phyloP scores from a whole-genome alignment of 257 asterid species.

The Solanum raphanifolium region DNA sequence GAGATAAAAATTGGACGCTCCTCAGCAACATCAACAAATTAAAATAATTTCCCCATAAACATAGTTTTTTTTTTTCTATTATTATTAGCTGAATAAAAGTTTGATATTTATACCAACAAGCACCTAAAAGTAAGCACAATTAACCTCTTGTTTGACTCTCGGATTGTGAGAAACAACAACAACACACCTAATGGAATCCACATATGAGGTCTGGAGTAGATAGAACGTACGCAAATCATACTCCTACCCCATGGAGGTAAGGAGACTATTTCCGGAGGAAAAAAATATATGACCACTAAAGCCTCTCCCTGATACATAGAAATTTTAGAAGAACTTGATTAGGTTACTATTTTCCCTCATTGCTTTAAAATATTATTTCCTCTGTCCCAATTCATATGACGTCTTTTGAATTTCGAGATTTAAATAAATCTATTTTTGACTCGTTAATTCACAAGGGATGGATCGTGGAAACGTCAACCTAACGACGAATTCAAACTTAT shows the following conservation, averaged over 20 bases:
- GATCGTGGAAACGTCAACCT: background rate
- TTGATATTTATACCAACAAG: background rate
- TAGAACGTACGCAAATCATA: background rate
- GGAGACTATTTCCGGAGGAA: background rate
- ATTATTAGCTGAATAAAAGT: background rate
- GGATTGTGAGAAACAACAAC: background rate
- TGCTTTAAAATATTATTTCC: background rate
- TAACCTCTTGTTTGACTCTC: background rate
- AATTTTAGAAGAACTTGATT: background rate
- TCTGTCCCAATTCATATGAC: no score
- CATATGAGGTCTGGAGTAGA: background rate
- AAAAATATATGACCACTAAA: background rate
- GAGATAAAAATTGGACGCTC: background rate
- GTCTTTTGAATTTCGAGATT: background rate
- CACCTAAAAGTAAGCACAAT: background rate
- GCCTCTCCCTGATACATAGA: background rate
- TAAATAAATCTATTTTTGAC: background rate
- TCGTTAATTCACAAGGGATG: conserved; percentile 16
- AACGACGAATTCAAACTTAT: background rate
- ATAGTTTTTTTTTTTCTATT: background rate
- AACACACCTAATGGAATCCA: background rate
- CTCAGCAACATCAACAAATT: background rate
- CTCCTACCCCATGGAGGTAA: background rate
- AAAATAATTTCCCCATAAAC: background rate
- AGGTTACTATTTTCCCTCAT: background rate